These are phyloP conservation scores for Eutrema japonicum DNA, from an alignment of 345 rosid genomes.

Conservation along the genomic window DNA sequence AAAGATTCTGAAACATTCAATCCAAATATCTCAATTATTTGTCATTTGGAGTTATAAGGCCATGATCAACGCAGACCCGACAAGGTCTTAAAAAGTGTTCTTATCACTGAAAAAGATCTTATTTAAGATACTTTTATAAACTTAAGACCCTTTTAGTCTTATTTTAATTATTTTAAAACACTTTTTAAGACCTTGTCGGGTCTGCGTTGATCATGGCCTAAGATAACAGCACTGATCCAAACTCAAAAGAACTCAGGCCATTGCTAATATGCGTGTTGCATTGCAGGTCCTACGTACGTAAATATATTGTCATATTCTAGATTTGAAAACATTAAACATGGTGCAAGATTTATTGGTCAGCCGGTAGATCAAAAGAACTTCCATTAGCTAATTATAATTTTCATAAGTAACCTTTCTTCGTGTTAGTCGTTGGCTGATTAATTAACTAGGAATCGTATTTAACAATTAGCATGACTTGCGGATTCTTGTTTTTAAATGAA, in stretches of 20 bases:
- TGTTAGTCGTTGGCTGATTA: conserved; percentile 6
- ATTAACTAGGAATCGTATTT: not conserved
- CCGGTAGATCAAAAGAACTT: not conserved
- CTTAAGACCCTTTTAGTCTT: too few species aligned
- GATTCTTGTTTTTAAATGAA: not conserved
- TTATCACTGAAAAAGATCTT: too few species aligned
- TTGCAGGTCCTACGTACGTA: not conserved
- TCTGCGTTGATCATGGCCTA: too few species aligned
- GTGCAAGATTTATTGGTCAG: not conserved
- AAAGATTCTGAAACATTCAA: too few species aligned
- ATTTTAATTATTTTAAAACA: too few species aligned
- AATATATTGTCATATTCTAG: not conserved
- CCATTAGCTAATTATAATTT: not conserved
- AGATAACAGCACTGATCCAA: not conserved
- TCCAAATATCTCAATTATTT: too few species aligned
- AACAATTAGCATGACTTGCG: conserved; percentile 15
- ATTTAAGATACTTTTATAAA: too few species aligned
- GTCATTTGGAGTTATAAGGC: not conserved
- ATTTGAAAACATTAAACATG: not conserved
- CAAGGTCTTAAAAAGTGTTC: too few species aligned
- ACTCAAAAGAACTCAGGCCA: not conserved
- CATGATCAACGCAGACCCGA: too few species aligned
- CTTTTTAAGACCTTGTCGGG: too few species aligned
- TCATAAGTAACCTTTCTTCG: not conserved
- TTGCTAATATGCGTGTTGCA: conserved; percentile 1